Conservation (phyloP, 2,329 filamentous ascomycete species). For the Dothistroma pini region DNA sequence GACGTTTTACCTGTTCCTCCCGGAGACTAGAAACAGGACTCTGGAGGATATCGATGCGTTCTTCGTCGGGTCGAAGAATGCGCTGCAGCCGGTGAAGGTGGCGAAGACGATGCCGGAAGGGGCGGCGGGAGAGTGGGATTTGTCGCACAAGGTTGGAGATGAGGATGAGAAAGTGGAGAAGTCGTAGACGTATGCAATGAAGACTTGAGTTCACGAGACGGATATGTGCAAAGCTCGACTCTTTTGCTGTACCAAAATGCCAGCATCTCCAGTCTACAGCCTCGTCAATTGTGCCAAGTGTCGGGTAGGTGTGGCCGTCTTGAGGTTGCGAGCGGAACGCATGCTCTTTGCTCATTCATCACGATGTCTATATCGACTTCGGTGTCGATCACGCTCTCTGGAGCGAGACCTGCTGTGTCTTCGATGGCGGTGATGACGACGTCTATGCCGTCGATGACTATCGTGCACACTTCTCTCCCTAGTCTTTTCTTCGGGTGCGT, state of each 20-base stretch:
- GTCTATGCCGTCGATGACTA: slow-evolving; percentile 13
- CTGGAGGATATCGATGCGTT: slow-evolving; percentile 32
- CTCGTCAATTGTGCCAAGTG: no score
- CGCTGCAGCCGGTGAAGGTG: slow-evolving; percentile 22
- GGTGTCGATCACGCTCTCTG: slow-evolving; percentile 8
- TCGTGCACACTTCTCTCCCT: slow-evolving; percentile 13
- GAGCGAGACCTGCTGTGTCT: slow-evolving; percentile 19
- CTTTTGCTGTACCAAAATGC: no score
- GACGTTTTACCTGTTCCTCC: slow-evolving; percentile 29
- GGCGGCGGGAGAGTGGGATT: slow-evolving; percentile 16
- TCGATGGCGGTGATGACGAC: slow-evolving; percentile 18
- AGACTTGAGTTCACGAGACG: no score
- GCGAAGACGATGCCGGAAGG: slow-evolving; percentile 24
- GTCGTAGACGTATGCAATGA: neutral
- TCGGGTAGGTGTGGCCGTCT: no score
- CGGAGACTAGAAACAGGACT: slow-evolving; percentile 28
- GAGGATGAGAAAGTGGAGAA: slow-evolving; percentile 17
- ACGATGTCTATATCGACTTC: slow-evolving; percentile 4
- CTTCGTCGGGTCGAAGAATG: slow-evolving; percentile 25
- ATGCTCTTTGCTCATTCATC: neutral
- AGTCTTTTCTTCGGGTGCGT: slow-evolving; percentile 18
- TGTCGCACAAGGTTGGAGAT: slow-evolving; percentile 14
- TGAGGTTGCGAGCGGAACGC: no score
- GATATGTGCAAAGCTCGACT: no score
- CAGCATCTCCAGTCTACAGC: no score